These are phyloP conservation scores for Mortierella sp. DNA, from an alignment of 371 early-diverging fungal genomes.

Conservation along the genomic window DNA sequence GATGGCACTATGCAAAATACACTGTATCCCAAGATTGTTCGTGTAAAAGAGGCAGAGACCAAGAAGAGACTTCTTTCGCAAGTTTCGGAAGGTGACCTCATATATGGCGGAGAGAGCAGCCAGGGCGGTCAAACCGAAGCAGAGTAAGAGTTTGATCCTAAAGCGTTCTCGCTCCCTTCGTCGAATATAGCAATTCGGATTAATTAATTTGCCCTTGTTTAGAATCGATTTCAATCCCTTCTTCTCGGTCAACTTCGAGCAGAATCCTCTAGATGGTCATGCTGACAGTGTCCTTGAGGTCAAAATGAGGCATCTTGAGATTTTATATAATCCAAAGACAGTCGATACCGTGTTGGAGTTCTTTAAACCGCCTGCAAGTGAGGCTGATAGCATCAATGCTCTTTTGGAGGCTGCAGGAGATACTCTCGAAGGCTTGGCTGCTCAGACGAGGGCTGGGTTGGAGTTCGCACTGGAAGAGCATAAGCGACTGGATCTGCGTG, in stretches of 20 bases:
- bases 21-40: conserved; percentile 86
- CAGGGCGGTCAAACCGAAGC: conserved; percentile 4
- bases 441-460: conserved; percentile 90
- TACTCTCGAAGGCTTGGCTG: conserved; percentile 89
- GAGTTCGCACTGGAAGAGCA: conserved; percentile 92
- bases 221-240: conserved; percentile 72
- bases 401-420: conserved; percentile 88
- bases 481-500: conserved; percentile 87
- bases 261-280: conserved; percentile 88
- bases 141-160: conserved; percentile 13
- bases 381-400: conserved; percentile 80
- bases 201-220: not conserved
- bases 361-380: conserved; percentile 87
- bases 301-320: conserved; percentile 91
- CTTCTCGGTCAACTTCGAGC: conserved; percentile 86
- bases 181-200: not conserved
- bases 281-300: conserved; percentile 90
- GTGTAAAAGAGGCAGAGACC: conserved; percentile 76
- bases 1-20: conserved; percentile 85
- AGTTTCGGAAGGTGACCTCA: conserved; percentile 49
- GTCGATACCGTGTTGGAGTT: conserved; percentile 84
- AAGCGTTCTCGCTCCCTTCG: not conserved
- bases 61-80: conserved; percentile 43
- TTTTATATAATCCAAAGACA: conserved; percentile 88
- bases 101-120: conserved; percentile 44